phyloP scores from a whole-genome alignment of 1,139 yeast species.

The Pichia sp. region DNA sequence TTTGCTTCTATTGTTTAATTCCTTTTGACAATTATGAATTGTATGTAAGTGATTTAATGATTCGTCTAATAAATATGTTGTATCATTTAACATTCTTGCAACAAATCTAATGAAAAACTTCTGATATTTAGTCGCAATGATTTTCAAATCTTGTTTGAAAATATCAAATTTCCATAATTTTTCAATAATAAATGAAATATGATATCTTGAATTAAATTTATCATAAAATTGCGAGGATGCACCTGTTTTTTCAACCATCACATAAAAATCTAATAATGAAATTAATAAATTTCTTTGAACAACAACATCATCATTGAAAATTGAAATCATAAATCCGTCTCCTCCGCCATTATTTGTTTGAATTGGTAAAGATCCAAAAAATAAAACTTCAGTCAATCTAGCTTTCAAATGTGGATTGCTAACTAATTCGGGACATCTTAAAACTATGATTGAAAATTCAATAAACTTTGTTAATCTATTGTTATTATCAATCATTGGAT shows the following conservation, averaged over 20 bases:
- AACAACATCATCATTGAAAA: constrained; percentile 57
- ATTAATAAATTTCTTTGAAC: constrained; percentile 67
- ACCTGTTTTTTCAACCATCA: constrained; percentile 94
- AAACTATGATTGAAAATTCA: constrained; percentile 64
- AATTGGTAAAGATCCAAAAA: constrained; percentile 62
- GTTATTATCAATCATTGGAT: constrained; percentile 52
- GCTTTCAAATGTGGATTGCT: constrained; percentile 94
- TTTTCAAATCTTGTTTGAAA: constrained; percentile 62
- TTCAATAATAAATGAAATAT: constrained; percentile 77
- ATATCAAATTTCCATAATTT: constrained; percentile 71
- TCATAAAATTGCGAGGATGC: constrained; percentile 94
- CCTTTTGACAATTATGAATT: constrained; percentile 68
- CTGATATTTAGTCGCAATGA: constrained; percentile 59
- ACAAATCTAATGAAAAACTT: constrained; percentile 87
- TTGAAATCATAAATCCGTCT: constrained; percentile 68
- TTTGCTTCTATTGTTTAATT: constrained; percentile 39
- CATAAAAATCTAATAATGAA: constrained; percentile 82
- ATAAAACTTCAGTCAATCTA: constrained; percentile 72
- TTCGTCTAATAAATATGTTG: constrained; percentile 88
- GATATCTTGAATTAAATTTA: constrained; percentile 85
- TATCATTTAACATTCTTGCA: constrained; percentile 91
- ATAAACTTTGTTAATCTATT: constrained; percentile 52
- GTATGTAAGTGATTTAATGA: constrained; percentile 72
- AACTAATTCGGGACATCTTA: constrained; percentile 79
- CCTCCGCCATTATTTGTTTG: constrained; percentile 26